Evolutionary conservation across 2,329 filamentous ascomycete species (phyloP).

Genomic region (Microcyclosporella mali): DNA sequence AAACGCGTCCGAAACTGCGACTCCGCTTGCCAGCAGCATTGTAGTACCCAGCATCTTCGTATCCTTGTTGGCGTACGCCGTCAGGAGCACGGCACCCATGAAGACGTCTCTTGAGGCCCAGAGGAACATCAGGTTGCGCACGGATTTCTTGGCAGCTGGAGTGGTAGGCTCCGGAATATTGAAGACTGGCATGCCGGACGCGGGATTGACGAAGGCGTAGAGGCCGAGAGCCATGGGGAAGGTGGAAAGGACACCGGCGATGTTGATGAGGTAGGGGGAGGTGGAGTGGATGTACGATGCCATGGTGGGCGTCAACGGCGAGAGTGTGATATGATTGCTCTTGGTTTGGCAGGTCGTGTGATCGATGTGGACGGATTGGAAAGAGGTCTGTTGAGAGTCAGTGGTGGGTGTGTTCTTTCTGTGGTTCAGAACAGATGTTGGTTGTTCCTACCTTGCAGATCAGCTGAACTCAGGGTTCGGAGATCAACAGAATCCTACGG

Average conservation of each 20-base stretch:
- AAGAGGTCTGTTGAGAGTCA: too few species aligned
- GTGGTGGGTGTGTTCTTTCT: too few species aligned
- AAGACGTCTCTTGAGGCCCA: slow-evolving; percentile 4
- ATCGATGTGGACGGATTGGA: too few species aligned
- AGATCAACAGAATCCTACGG: too few species aligned
- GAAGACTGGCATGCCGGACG: slow-evolving; percentile 1
- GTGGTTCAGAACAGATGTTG: too few species aligned
- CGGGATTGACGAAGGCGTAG: background rate
- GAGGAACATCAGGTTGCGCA: background rate
- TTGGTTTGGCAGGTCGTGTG: too few species aligned
- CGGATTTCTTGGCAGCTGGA: background rate
- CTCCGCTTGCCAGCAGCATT: background rate
- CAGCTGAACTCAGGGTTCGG: background rate
- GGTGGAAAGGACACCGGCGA: slow-evolving; percentile 1
- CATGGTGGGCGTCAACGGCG: background rate
- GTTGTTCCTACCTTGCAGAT: background rate
- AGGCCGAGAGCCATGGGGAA: slow-evolving; percentile 2
- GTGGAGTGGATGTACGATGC: background rate
- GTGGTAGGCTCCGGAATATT: background rate
- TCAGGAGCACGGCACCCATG: background rate
- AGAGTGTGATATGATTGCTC: background rate
- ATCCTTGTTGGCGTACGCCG: background rate
- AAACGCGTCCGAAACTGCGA: background rate
- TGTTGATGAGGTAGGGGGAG: slow-evolving; percentile 1
- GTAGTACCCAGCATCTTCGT: background rate